Percentiles rank a stretch among this genome's conserved stretches.
phyloP scores from a whole-genome alignment of 129 eudicot genomes.

The Rutidosis leptorrhynchoides region DNA sequence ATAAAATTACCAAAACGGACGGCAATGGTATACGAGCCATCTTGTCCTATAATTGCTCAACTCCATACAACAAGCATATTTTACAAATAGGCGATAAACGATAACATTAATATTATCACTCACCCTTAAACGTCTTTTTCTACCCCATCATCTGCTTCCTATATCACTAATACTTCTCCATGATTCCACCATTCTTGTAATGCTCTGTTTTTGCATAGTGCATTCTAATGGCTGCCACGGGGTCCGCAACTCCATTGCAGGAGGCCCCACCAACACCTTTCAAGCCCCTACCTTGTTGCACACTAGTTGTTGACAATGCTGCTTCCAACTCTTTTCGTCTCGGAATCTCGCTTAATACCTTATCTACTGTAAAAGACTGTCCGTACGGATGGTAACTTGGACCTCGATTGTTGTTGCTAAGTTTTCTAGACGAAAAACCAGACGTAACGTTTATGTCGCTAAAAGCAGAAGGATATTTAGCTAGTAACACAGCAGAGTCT shows the following conservation, averaged over 20 bases:
- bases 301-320: conserved; percentile 12
- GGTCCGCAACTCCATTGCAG: conserved; percentile 59
- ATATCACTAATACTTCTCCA: conserved; percentile 55
- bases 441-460: conserved; percentile 37
- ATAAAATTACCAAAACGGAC: conserved; percentile 28
- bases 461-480: conserved; percentile 80
- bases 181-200: conserved; percentile 37
- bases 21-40: conserved; percentile 15
- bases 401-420: conserved; percentile 35
- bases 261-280: conserved; percentile 21
- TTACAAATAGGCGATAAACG: conserved; percentile 1
- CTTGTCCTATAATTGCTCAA: conserved; percentile 28
- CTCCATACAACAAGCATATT: conserved; percentile 22
- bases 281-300: conserved; percentile 16
- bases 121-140: conserved; percentile 51
- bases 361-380: conserved; percentile 48
- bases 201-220: conserved; percentile 66
- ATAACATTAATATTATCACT: conserved; percentile 4
- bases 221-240: conserved; percentile 83
- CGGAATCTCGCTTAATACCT: conserved; percentile 46
- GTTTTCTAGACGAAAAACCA: conserved; percentile 43
- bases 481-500: conserved; percentile 62
- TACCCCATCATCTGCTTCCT: conserved; percentile 55
- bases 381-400: conserved; percentile 37
- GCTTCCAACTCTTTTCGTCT: conserved; percentile 32